Evolutionary conservation across 805 yeast species (phyloP).

Genomic region (Yarrowia phangngaensis): DNA sequence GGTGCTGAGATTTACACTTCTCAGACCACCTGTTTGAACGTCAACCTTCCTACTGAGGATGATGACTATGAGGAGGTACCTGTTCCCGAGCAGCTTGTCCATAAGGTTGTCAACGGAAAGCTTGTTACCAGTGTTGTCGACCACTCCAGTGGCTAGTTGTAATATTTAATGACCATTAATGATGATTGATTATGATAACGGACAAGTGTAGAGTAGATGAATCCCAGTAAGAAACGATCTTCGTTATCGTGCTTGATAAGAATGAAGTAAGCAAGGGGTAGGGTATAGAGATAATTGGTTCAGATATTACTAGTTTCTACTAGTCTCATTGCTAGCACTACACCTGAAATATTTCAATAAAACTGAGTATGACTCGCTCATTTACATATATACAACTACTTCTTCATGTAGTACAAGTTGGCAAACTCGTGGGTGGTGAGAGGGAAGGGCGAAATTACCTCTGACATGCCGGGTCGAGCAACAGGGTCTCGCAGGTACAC

Average conservation of each 20-base stretch:
- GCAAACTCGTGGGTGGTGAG: conserved; percentile 85
- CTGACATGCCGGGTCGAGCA: conserved; percentile 94
- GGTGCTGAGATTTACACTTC: conserved; percentile 78
- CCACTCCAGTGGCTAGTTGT: conserved; percentile 54
- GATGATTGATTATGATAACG: no score
- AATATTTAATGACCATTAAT: background rate
- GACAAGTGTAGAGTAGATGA: no score
- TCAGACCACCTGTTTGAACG: conserved; percentile 77
- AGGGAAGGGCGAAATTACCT: conserved; percentile 87
- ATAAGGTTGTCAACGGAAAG: conserved; percentile 57
- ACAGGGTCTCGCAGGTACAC: conserved; percentile 96
- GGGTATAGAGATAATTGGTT: no score
- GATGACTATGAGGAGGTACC: conserved; percentile 73
- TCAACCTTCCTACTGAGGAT: conserved; percentile 70
- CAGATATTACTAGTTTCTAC: no score
- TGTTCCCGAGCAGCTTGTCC: conserved; percentile 88
- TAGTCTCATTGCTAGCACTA: no score
- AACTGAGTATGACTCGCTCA: no score
- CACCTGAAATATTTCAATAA: background rate
- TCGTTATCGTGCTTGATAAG: no score
- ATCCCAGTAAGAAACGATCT: no score
- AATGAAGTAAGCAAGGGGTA: no score
- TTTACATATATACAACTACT: conserved; percentile 31
- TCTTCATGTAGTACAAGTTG: conserved; percentile 70
- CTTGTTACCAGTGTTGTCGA: conserved; percentile 64